Evolutionary conservation across 345 rosid species (phyloP).

Genomic region (Pseudoturritis turrita): DNA sequence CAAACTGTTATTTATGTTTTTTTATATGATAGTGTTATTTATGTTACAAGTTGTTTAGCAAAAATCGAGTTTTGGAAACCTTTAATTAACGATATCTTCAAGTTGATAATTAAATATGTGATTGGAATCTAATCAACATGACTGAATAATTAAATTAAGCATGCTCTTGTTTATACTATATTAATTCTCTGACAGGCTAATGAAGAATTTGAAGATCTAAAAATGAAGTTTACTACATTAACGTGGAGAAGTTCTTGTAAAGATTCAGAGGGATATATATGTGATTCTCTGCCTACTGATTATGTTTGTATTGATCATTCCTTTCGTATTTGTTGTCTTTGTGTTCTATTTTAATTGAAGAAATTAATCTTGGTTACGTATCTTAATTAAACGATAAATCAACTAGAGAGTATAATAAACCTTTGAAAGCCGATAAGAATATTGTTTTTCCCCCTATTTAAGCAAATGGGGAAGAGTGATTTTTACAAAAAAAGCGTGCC

Average conservation of each 20-base stretch:
- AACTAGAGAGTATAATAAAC: slow-evolving; percentile 12
- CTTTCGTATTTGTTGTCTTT: slow-evolving; percentile 5
- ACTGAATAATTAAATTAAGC: background rate
- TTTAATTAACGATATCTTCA: slow-evolving; percentile 21
- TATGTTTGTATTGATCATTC: slow-evolving; percentile 9
- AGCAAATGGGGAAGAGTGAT: slow-evolving; percentile 28
- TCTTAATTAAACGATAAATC: background rate
- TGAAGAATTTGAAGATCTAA: slow-evolving; percentile 63
- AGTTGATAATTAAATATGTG: slow-evolving; percentile 22
- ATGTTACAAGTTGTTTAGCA: slow-evolving; percentile 18
- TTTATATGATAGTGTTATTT: no score
- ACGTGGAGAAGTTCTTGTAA: background rate
- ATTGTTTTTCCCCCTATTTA: slow-evolving; percentile 4
- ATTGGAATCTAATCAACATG: slow-evolving; percentile 30
- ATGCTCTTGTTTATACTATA: slow-evolving; percentile 6
- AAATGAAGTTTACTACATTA: slow-evolving; percentile 9
- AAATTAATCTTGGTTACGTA: background rate
- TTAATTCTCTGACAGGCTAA: slow-evolving; percentile 39
- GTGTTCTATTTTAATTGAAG: background rate
- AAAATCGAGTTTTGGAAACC: slow-evolving; percentile 13
- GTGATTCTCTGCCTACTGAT: slow-evolving; percentile 3
- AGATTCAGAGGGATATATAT: slow-evolving; percentile 8
- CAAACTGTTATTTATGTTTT: background rate
- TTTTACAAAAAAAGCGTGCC: slow-evolving; percentile 19
- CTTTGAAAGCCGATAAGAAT: slow-evolving; percentile 19